These are phyloP conservation scores for Stephania japonica DNA, from an alignment of 164 flowering plant genomes.

Conservation along the genomic window DNA sequence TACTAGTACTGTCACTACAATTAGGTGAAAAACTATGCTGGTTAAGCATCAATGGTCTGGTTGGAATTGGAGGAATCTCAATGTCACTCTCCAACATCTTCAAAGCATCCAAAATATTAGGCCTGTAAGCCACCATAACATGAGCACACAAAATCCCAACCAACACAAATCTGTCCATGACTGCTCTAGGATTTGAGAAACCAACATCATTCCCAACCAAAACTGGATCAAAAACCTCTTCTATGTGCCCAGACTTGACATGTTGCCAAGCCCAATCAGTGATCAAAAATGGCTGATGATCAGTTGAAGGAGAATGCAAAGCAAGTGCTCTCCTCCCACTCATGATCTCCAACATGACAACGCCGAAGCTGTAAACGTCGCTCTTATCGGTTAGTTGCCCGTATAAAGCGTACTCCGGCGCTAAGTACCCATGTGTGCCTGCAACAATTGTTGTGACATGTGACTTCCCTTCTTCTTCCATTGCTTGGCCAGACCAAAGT, in stretches of 20 bases:
- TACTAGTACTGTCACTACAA: no score
- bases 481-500: conserved; percentile 33
- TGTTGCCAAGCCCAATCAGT: conserved; percentile 31
- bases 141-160: conserved; percentile 32
- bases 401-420: conserved; percentile 34
- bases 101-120: conserved; percentile 28
- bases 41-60: conserved; percentile 25
- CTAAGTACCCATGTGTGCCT: conserved; percentile 31
- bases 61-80: conserved; percentile 25
- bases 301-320: conserved; percentile 5
- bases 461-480: conserved; percentile 21
- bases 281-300: conserved; percentile 12
- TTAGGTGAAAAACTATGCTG: background rate
- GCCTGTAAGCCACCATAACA: conserved; percentile 31
- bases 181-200: conserved; percentile 15
- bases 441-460: conserved; percentile 30
- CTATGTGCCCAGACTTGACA: conserved; percentile 17
- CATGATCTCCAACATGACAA: conserved; percentile 27
- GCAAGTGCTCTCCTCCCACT: conserved; percentile 28
- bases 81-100: conserved; percentile 35
- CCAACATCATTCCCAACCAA: conserved; percentile 7
- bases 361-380: conserved; percentile 34
- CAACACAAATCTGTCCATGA: conserved; percentile 26
- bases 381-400: conserved; percentile 34
- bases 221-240: conserved; percentile 15